Base-by-base conservation (phyloP, 2,329 filamentous ascomycete species). In the Fusarium penzigii region DNA sequence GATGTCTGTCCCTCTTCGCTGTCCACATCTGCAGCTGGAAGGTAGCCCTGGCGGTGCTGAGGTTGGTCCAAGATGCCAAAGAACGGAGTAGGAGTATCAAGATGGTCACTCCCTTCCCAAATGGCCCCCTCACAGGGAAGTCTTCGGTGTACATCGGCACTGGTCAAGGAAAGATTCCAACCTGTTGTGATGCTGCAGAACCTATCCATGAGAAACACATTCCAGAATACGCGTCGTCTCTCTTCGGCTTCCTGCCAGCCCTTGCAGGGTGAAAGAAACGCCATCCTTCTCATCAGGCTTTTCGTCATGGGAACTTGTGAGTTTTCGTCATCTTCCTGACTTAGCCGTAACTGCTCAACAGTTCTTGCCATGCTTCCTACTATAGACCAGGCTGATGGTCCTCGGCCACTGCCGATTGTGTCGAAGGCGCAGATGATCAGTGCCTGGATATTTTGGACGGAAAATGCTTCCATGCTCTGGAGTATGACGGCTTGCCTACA, bases 121-220 rank as follows among this genome's bases (percentile, higher is more conserved):
- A 72, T 57, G 0, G 58, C 65, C 1, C 74, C 73, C 40, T 76
- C 73, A 12, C 68, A 70, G 3, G 74, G 74, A 2, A 76, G 57
- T 20, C 73, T 65, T 6, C 72, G 61, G 9, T 67, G 65, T 12
- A 74, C 68, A 53, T 73, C 72, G 13, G 68, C 66, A 13, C 62
- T 65, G 2, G 70, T 73, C 1, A 75, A 56, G 20, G 52, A 58
- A 11, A 55, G 49, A 6, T 63, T 63, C 60, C 60, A 74, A 7
- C 73, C 72, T 5, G 72, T 75, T 12, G 66, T 66, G 13, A 75
- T 71, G 64, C 63, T 62, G 58, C 67, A 71, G 65, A 78, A 76
- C 7, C 72, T 62, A 38, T 76, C 72, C 51, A 75, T 62, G 3
- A 70, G 57, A 52, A 75, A 75, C 4, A 74, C 65, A 12, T 68